Percentiles rank a stretch among this genome's conserved stretches.
phyloP scores from a whole-genome alignment of 345 rosid species.

The Hibiscus syriacus region DNA sequence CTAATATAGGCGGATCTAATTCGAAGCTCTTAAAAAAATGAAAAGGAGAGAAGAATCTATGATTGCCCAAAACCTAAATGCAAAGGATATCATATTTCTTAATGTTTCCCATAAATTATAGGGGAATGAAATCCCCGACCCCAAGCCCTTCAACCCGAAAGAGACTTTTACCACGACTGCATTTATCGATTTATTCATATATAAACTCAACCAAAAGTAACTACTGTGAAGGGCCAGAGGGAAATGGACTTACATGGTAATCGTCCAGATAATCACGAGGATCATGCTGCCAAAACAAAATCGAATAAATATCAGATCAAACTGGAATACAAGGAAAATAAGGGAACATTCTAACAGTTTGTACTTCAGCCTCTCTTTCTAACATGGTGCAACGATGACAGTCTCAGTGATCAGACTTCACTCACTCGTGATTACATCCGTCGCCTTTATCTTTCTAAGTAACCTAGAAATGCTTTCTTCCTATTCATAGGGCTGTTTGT shows the following conservation, averaged over 20 bases:
- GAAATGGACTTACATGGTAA: constrained; percentile 62
- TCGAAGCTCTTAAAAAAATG: neutral
- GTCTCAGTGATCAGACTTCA: neutral
- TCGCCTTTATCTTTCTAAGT: neutral
- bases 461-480: neutral
- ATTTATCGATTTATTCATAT: neutral
- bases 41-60: too few relatives aligned
- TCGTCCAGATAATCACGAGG: constrained; percentile 69
- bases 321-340: neutral
- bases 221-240: neutral
- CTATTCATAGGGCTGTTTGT: too few relatives aligned
- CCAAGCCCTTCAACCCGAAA: too few relatives aligned
- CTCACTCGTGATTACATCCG: neutral
- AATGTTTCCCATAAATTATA: too few relatives aligned
- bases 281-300: constrained; percentile 48
- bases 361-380: neutral
- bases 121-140: too few relatives aligned
- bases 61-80: too few relatives aligned
- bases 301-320: neutral
- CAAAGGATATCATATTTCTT: too few relatives aligned
- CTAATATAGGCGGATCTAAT: neutral
- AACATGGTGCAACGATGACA: constrained; percentile 1
- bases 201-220: constrained; percentile 5
- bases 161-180: neutral
- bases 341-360: neutral